These are phyloP conservation scores for Mortierella sp. DNA, from an alignment of 371 early-diverging fungal species.

Conservation along the genomic window DNA sequence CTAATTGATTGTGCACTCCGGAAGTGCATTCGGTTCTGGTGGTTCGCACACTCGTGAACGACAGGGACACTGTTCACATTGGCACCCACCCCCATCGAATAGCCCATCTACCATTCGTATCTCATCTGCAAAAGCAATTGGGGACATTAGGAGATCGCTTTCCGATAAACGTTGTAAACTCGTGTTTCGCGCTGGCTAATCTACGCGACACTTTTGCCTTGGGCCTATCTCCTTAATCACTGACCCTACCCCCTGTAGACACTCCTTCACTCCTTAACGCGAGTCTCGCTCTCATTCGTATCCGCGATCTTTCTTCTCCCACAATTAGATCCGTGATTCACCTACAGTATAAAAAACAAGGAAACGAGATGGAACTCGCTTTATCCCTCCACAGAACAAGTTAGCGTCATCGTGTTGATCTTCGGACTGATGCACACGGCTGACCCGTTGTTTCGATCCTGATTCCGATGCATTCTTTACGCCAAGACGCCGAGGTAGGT, in stretches of 20 bases:
- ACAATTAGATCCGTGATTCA: slow-evolving; percentile 20
- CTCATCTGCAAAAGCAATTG: neutral
- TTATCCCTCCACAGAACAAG: slow-evolving; percentile 4
- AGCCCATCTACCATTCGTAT: neutral
- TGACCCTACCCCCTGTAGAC: neutral
- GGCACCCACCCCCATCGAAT: neutral
- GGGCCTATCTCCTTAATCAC: neutral
- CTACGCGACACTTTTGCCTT: too few species aligned
- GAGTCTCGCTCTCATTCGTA: neutral
- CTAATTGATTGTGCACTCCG: too few species aligned
- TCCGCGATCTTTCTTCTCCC: slow-evolving; percentile 19
- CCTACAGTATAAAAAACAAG: slow-evolving; percentile 1
- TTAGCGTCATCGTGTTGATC: neutral
- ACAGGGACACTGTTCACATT: neutral
- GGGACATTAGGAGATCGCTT: slow-evolving; percentile 5
- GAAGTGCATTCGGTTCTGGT: too few species aligned
- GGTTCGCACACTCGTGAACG: too few species aligned
- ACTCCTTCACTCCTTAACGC: neutral
- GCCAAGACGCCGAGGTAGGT: too few species aligned
- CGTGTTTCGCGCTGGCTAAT: slow-evolving; percentile 29
- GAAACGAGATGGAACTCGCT: slow-evolving; percentile 1
- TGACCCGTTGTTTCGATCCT: too few species aligned
- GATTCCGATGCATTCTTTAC: too few species aligned
- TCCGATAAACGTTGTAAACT: slow-evolving; percentile 16
- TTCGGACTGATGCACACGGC: neutral